A percentile compares a stretch with the other conserved stretches of the same genome.
Conservation (phyloP, 345 rosid genomes). For the Durio zibethinus region DNA sequence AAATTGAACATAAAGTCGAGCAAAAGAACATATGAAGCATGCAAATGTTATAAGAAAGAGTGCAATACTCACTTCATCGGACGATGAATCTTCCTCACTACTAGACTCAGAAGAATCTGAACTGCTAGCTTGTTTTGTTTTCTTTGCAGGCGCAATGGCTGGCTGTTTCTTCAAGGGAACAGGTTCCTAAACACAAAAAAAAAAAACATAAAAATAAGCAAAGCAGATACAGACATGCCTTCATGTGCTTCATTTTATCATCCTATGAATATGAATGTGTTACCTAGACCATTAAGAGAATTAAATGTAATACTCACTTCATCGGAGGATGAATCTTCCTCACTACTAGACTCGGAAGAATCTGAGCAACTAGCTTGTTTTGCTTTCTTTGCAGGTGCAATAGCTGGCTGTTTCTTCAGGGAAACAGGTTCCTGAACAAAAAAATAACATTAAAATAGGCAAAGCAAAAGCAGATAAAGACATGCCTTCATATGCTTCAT, state of each 20-base stretch:
- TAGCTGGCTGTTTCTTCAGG: slow-evolving; percentile 28
- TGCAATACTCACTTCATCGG: slow-evolving; percentile 26
- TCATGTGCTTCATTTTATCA: neutral
- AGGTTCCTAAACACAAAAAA: slow-evolving; percentile 36
- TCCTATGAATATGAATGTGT: neutral
- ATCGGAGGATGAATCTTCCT: slow-evolving; percentile 40
- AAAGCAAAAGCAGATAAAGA: neutral
- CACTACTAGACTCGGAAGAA: slow-evolving; percentile 27
- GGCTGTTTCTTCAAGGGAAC: slow-evolving; percentile 33
- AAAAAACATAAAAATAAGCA: neutral
- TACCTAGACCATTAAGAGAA: too few species aligned
- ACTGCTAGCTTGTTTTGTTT: slow-evolving; percentile 38
- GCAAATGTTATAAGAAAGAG: neutral
- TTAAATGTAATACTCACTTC: slow-evolving; percentile 22
- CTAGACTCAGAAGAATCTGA: slow-evolving; percentile 40
- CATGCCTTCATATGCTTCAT: neutral
- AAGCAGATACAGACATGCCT: neutral
- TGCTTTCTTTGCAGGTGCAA: slow-evolving; percentile 34
- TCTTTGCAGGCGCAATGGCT: slow-evolving; percentile 27
- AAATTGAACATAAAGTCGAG: neutral
- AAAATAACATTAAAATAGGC: neutral
- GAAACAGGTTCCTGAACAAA: slow-evolving; percentile 37
- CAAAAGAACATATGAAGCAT: neutral
- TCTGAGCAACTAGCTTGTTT: slow-evolving; percentile 44
- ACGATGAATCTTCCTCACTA: slow-evolving; percentile 36